Percentiles rank a stretch among this genome's conserved stretches.
phyloP scores from a whole-genome alignment of 495 filamentous ascomycete genomes.

The Parathielavia hyrcaniae region DNA sequence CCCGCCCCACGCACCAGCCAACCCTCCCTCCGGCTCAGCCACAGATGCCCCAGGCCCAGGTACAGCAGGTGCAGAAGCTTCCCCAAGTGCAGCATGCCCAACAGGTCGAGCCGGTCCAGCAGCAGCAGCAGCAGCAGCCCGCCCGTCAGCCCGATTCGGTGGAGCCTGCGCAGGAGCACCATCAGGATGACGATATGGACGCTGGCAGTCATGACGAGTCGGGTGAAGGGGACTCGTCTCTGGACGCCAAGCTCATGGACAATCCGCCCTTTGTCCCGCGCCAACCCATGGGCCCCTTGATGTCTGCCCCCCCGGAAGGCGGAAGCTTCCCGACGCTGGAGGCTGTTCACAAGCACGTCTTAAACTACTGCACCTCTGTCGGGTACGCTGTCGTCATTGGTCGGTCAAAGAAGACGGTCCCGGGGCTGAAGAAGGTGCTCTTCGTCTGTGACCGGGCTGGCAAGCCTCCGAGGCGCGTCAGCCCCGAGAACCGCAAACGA shows the following conservation, averaged over 20 bases:
- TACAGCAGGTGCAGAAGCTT: slow-evolving; percentile 34
- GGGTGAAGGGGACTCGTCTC: slow-evolving; percentile 35
- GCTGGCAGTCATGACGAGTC: slow-evolving; percentile 36
- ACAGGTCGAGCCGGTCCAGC: slow-evolving; percentile 35
- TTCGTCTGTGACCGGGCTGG: slow-evolving; percentile 54
- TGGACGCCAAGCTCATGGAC: slow-evolving; percentile 42
- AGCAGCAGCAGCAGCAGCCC: slow-evolving; percentile 34
- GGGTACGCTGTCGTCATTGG: slow-evolving; percentile 55
- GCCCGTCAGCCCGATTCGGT: slow-evolving; percentile 36
- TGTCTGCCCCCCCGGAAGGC: slow-evolving; percentile 51
- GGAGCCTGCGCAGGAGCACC: slow-evolving; percentile 30
- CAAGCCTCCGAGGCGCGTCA: slow-evolving; percentile 48
- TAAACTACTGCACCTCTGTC: slow-evolving; percentile 49
- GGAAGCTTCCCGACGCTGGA: slow-evolving; percentile 51
- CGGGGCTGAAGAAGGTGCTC: slow-evolving; percentile 53
- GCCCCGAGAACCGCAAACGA: slow-evolving; percentile 48
- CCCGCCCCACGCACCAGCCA: slow-evolving; percentile 27
- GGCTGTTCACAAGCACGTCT: slow-evolving; percentile 47
- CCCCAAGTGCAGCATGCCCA: slow-evolving; percentile 36
- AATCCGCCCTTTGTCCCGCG: slow-evolving; percentile 40
- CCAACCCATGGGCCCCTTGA: slow-evolving; percentile 42
- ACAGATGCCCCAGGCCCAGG: slow-evolving; percentile 27
- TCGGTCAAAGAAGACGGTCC: slow-evolving; percentile 52
- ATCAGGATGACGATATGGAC: slow-evolving; percentile 43
- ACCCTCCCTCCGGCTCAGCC: slow-evolving; percentile 26